Conservation (phyloP, 768 basidiomycete genomes). For the Lanmaoa pseudosensibilis region DNA sequence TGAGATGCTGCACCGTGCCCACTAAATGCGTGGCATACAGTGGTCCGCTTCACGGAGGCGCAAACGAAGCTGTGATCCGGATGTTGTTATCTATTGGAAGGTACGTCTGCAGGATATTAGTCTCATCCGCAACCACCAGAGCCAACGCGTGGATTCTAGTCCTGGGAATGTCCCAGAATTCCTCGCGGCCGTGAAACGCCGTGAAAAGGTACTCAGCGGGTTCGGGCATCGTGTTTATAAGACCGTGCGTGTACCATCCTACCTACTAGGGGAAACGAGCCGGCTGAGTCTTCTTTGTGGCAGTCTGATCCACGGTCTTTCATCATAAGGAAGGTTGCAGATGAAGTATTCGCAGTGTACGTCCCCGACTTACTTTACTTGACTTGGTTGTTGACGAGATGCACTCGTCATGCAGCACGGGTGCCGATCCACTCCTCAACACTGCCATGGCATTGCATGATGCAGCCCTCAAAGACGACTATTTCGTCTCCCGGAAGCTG, state of each 20-base stretch:
- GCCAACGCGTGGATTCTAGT: slow-evolving; percentile 34
- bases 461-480: slow-evolving; percentile 87
- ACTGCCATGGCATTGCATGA: slow-evolving; percentile 89
- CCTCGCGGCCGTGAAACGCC: slow-evolving; percentile 81
- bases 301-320: slow-evolving; percentile 90
- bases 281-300: background rate
- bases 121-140: background rate
- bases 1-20: background rate
- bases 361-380: slow-evolving; percentile 22
- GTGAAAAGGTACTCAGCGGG: slow-evolving; percentile 86
- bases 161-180: slow-evolving; percentile 85
- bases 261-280: background rate
- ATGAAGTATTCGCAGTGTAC: slow-evolving; percentile 89
- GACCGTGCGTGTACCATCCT: slow-evolving; percentile 45
- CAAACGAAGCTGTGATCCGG: slow-evolving; percentile 91
- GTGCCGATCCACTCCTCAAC: slow-evolving; percentile 79
- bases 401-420: slow-evolving; percentile 53
- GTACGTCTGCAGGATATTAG: slow-evolving; percentile 37
- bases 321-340: slow-evolving; percentile 86
- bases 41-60: slow-evolving; percentile 58
- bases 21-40: slow-evolving; percentile 7
- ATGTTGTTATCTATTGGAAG: slow-evolving; percentile 89
- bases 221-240: slow-evolving; percentile 88
- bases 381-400: background rate
- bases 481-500: slow-evolving; percentile 77